Percentiles rank a stretch among this genome's conserved stretches.
Conservation (phyloP, 192 early-diverging fungal genomes). For the Coemansia sp. region DNA sequence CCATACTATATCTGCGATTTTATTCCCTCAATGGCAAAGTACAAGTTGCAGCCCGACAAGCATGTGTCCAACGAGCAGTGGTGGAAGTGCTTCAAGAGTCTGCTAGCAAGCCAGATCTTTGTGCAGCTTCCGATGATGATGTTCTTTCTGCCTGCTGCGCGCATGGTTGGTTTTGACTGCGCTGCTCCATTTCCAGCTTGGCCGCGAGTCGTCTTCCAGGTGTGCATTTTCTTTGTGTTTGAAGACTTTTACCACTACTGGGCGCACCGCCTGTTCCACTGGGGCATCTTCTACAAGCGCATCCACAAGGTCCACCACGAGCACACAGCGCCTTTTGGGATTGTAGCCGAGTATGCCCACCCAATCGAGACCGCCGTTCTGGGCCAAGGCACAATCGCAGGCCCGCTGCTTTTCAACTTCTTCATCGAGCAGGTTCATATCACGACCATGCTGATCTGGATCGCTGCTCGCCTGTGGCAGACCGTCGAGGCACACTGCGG, state of each 20-base stretch:
- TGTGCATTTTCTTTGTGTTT: slow-evolving; percentile 61
- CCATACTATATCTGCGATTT: slow-evolving; percentile 82
- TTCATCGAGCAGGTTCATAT: slow-evolving; percentile 64
- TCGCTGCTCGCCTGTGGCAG: slow-evolving; percentile 62
- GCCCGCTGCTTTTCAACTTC: slow-evolving; percentile 58
- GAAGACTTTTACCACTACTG: slow-evolving; percentile 77
- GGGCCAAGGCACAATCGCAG: slow-evolving; percentile 63
- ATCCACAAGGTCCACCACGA: slow-evolving; percentile 82
- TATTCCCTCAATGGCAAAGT: slow-evolving; percentile 72
- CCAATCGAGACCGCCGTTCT: slow-evolving; percentile 69
- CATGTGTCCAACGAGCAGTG: slow-evolving; percentile 57
- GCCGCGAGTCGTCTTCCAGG: slow-evolving; percentile 50
- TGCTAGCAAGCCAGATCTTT: slow-evolving; percentile 64
- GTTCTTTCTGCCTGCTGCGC: slow-evolving; percentile 63
- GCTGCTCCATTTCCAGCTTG: slow-evolving; percentile 66
- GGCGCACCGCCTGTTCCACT: slow-evolving; percentile 70
- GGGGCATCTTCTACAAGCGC: slow-evolving; percentile 65
- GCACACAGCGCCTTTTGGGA: slow-evolving; percentile 72
- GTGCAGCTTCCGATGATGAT: slow-evolving; percentile 70
- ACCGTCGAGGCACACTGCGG: slow-evolving; percentile 74
- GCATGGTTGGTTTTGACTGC: slow-evolving; percentile 63
- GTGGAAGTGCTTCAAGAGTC: slow-evolving; percentile 60
- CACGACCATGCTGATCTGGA: slow-evolving; percentile 68
- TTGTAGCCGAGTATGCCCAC: slow-evolving; percentile 72
- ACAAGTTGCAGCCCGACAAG: slow-evolving; percentile 71